These are phyloP conservation scores for Ceratonia siliqua DNA, from an alignment of 306 rosid species.

Conservation along the genomic window DNA sequence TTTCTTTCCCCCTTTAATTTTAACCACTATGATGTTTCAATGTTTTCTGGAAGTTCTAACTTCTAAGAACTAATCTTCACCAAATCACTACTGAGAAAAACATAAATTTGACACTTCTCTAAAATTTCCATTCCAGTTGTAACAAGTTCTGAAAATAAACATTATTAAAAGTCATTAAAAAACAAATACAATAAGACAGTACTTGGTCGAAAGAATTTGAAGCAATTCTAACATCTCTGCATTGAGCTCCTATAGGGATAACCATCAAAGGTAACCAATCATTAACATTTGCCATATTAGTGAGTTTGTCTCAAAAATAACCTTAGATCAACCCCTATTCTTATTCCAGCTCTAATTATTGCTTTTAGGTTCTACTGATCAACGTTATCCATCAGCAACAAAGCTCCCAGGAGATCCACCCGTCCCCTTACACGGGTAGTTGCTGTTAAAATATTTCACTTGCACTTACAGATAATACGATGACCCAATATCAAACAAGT, in stretches of 20 bases:
- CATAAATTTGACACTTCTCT: background rate
- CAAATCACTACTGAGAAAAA: background rate
- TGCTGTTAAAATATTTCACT: no score
- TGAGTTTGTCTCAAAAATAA: slow-evolving; percentile 73
- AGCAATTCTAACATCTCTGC: slow-evolving; percentile 70
- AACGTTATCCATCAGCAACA: slow-evolving; percentile 46
- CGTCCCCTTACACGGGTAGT: slow-evolving; percentile 69
- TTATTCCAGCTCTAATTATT: slow-evolving; percentile 56
- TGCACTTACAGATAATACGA: no score
- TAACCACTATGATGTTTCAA: no score
- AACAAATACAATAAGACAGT: background rate
- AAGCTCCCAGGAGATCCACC: slow-evolving; percentile 68
- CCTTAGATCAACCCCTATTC: slow-evolving; percentile 68
- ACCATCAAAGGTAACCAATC: slow-evolving; percentile 70
- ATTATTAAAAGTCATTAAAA: background rate
- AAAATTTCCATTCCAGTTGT: background rate
- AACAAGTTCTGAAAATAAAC: no score
- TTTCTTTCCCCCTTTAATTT: no score
- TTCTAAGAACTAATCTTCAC: background rate
- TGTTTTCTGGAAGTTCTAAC: background rate
- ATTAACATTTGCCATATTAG: slow-evolving; percentile 49
- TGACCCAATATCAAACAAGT: no score
- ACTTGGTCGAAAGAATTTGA: slow-evolving; percentile 67
- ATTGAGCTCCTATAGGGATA: slow-evolving; percentile 75
- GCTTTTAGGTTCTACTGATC: slow-evolving; percentile 47